Evolutionary conservation across 768 basidiomycete genomes (phyloP), one percentile per base, ranked within the genome.

Genomic region (Suillus fuscotomentosus): DNA sequence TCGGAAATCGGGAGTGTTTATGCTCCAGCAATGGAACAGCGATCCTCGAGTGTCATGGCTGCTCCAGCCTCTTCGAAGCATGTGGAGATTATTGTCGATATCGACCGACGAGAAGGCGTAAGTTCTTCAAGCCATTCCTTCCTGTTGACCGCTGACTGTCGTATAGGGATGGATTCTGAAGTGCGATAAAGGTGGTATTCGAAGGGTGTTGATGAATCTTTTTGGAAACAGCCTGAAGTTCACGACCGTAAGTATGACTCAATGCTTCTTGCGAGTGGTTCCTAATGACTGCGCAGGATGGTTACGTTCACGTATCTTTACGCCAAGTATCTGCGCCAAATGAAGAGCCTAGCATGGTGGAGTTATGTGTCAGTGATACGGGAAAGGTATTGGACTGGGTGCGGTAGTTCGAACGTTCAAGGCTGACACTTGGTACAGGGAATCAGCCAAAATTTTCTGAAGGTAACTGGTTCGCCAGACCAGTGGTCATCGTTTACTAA

Each of bases 211-310:
- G 66, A 97, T 97, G 94, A 98, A 98, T 73, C 76, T 98, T 43
- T 94, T 97, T 69, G 94, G 95, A 17, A 97, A 97, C 75, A 94
- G 93, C 70, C 78, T 96, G 61, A 97, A 98, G 75, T 97, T 97
- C 75, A 97, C 95, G 38, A 81, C 85, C 51, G 93, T 92, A 70
- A 38, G 87, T 75, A 42, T 31, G 27, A 42, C 24, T 20, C 7
- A 20, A 42, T 1, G 15, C 10, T 45, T n/a, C 11, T 11, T 39
- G 34, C n/a, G 38, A 34, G 27, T 20, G n/a, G 24, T 60, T 50
- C 42, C 57, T 65, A 39, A 59, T 67, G 31, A 67, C 47, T 43
- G 42, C 63, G n/a, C 65, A 95, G 90, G 83, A 88, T 71, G 96
- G 96, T 31, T 96, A 86, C 74, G 87, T 98, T 39, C 95, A 95